These are phyloP conservation scores for Ceratobasidium sp. DNA, from an alignment of 1,284 basidiomycete genomes.

Conservation along the genomic window DNA sequence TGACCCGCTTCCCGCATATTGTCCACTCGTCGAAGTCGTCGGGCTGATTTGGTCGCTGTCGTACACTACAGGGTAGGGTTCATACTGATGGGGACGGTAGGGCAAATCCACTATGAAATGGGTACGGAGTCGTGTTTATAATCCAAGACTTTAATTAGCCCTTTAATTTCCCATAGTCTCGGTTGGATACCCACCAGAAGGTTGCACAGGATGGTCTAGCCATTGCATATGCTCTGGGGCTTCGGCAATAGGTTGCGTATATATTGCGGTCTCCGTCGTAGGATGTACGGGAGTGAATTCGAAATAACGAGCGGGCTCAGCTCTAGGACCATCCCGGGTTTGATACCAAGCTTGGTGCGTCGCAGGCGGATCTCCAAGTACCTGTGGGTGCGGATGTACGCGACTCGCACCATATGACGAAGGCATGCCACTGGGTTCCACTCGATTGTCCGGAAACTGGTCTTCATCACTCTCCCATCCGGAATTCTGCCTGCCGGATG, in stretches of 20 bases:
- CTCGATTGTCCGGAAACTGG: too few species aligned
- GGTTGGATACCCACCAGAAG: constrained; percentile 13
- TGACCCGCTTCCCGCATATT: background rate
- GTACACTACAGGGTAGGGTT: background rate
- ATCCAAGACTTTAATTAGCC: constrained; percentile 11
- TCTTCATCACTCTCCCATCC: too few species aligned
- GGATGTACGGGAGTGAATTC: background rate
- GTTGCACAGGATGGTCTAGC: background rate
- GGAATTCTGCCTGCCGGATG: too few species aligned
- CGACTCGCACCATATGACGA: too few species aligned
- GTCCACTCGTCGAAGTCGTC: background rate
- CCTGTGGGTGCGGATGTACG: too few species aligned
- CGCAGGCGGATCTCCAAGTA: background rate
- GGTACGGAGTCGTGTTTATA: constrained; percentile 26
- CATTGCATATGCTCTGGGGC: constrained; percentile 11
- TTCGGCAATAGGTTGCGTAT: constrained; percentile 3
- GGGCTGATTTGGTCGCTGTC: background rate
- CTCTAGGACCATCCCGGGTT: background rate
- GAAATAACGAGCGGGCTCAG: background rate
- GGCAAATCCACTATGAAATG: background rate
- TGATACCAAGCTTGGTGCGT: constrained; percentile 16
- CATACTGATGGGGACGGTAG: constrained; percentile 13
- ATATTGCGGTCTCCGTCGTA: background rate
- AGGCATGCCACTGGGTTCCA: too few species aligned
- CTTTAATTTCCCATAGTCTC: constrained; percentile 42